phyloP scores from a whole-genome alignment of 164 flowering plant genomes.

The Litsea cubeba region DNA sequence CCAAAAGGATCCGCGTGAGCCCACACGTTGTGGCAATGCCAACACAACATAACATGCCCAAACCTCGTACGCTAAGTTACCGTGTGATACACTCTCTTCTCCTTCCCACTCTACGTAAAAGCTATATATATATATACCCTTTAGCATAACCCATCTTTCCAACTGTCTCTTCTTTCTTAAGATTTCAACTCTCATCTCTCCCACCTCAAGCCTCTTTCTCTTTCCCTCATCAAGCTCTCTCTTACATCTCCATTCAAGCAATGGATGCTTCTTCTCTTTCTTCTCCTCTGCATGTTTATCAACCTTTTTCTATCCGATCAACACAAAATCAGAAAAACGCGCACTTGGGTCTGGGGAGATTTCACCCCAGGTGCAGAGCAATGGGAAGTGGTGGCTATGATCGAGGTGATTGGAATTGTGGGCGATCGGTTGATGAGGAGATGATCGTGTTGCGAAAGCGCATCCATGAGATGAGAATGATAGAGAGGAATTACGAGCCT shows the following conservation, averaged over 20 bases:
- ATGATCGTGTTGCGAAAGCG: slow-evolving; percentile 27
- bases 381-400: neutral
- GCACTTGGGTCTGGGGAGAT: neutral
- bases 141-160: neutral
- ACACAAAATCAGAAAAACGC: neutral
- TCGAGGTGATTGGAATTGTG: neutral
- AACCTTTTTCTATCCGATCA: neutral
- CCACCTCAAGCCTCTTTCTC: neutral
- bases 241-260: neutral
- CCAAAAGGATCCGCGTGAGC: too few species aligned
- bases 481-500: slow-evolving; percentile 36
- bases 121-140: too few species aligned
- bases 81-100: too few species aligned
- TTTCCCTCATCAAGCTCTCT: too few species aligned
- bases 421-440: slow-evolving; percentile 33
- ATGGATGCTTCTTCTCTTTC: neutral
- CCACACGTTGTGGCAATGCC: too few species aligned
- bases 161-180: neutral
- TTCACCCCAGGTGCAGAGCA: neutral
- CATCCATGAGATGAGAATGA: slow-evolving; percentile 44
- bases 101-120: too few species aligned
- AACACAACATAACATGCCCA: too few species aligned
- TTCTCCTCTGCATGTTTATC: neutral
- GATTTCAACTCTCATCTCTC: neutral
- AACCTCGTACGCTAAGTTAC: too few species aligned